Base-by-base conservation (phyloP, 2,329 filamentous ascomycete genomes). In the Plectosphaerella plurivora region DNA sequence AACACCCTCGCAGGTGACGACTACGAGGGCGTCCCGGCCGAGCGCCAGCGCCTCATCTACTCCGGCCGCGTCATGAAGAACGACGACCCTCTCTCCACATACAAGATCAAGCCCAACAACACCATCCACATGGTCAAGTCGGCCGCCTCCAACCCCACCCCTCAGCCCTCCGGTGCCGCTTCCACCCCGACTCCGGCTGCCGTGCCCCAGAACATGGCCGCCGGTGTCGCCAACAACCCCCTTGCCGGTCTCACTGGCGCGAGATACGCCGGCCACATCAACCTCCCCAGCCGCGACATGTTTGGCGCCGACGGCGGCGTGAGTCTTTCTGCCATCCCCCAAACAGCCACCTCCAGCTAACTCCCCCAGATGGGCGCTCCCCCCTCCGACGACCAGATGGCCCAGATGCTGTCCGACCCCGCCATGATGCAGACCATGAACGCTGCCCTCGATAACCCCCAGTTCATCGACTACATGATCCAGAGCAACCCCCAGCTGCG, bases 11-110 rank as follows among this genome's bases (percentile, higher is more conserved):
- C 92, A 5, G 81, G 82, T 33, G 73, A 84, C 53, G 91, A 96
- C 62, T 90, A 87, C 65, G 93, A 95, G 69, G 87, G 96, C 68
- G 85, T 96, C 52, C 88, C 94, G 35, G 80, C 87, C 51, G 91
- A 96, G 65, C 84, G 91, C 61, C 93, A 97, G 74, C 89, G 94
- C 55, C 79, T 99, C 58, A 99, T 99, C 73, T 99, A 97, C 77
- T 97, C 93, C 6, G 94, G 94, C 50, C 87, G 93, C 55, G 93
- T 99, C 55, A 84, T 99, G 75, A 99, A 97, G 77, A 94, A 99
- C 68, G 84, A 88, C 54, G 93, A 99, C 63, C 86, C 88, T 0
- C 75, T 99, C 44, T 84, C 80, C 58, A 83, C 84, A 52, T 95
- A 95, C 76, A 97, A 97, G 78, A 92, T 99, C 71, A 97, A 97